phyloP scores from a whole-genome alignment of 805 yeast genomes.

The Brettanomyces sp. region DNA sequence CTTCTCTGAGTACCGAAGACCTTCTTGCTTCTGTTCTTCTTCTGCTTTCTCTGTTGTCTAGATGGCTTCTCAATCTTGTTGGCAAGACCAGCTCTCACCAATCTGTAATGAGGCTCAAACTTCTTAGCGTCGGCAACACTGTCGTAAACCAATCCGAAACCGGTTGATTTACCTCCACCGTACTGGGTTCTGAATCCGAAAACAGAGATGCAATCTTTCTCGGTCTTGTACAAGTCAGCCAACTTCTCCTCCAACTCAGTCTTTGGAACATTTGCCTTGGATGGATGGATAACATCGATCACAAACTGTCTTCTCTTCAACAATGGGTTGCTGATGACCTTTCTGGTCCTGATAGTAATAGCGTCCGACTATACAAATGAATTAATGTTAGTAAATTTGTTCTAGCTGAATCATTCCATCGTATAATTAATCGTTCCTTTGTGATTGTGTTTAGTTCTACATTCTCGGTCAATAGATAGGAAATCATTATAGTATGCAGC shows the following conservation, averaged over 20 bases:
- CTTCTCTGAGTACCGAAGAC: slow-evolving; percentile 96
- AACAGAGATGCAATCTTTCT: slow-evolving; percentile 72
- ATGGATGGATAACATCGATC: slow-evolving; percentile 98
- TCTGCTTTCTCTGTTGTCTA: slow-evolving; percentile 99
- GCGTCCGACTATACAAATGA: slow-evolving; percentile 76
- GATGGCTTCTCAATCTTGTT: slow-evolving; percentile 93
- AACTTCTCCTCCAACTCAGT: slow-evolving; percentile 87
- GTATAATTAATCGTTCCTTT: too few relatives aligned
- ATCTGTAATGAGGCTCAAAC: slow-evolving; percentile 99
- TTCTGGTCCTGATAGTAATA: slow-evolving; percentile 99
- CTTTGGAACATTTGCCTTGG: slow-evolving; percentile 98
- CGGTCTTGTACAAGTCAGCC: slow-evolving; percentile 55
- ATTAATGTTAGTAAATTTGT: slow-evolving; percentile 9
- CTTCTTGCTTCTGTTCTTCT: slow-evolving; percentile 99
- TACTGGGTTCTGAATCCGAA: slow-evolving; percentile 99
- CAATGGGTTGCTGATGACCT: slow-evolving; percentile 98
- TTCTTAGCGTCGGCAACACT: slow-evolving; percentile 95
- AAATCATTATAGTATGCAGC: too few relatives aligned
- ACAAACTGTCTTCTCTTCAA: slow-evolving; percentile 99
- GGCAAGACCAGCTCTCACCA: slow-evolving; percentile 97
- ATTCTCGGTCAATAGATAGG: too few relatives aligned
- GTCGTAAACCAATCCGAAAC: slow-evolving; percentile 98
- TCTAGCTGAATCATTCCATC: too few relatives aligned
- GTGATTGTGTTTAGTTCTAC: too few relatives aligned
- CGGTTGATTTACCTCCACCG: slow-evolving; percentile 99